Evolutionary conservation across 2,329 filamentous ascomycete genomes (phyloP), one percentile per base, ranked within the genome.

Genomic region (Neopestalotiopsis rosae): DNA sequence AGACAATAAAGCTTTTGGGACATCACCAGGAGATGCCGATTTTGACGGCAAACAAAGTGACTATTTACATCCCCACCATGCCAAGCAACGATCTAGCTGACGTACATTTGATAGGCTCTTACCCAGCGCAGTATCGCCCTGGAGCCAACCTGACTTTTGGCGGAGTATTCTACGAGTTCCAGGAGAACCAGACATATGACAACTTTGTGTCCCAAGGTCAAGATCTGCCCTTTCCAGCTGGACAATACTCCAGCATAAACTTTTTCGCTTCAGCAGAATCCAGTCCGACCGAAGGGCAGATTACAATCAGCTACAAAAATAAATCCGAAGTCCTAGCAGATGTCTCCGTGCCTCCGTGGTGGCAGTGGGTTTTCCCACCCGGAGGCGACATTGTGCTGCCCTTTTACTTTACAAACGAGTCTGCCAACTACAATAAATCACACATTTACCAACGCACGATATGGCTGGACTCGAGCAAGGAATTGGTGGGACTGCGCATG

Each of bases 331-430:
- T 69, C 12, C 65, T 64, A 13, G 62, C 66, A 5, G 30, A 68
- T 6, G 61, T 74, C 5, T 62, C 72, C 1, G 71, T 73, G 1
- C 67, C 70, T 40, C 70, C 71, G 5, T 72, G 69, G 61, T 72
- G 71, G 72, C 67, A 66, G 4, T 72, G 71, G 71, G 69, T 69
- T 4, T 72, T 68, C 20, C 70, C 72, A 4, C 71, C 67, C 1
- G 72, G 72, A 1, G 72, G 71, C 12, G 72, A 72, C 30, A 61
- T 74, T 13, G 70, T 73, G 17, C 70, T 74, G 61, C 72, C 72
- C 1, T 73, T 71, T 34, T 67, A 72, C 5, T 67, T 67, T 10
- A 72, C 71, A 1, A 72, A 72, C 30, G 59, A 70, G 57, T 67
- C 66, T 4, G 20, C 68, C 20, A 67, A 72, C 52, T 72, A 71